Conservation (phyloP, 169 alveolate genomes). For the Cryptosporidium sp. region DNA sequence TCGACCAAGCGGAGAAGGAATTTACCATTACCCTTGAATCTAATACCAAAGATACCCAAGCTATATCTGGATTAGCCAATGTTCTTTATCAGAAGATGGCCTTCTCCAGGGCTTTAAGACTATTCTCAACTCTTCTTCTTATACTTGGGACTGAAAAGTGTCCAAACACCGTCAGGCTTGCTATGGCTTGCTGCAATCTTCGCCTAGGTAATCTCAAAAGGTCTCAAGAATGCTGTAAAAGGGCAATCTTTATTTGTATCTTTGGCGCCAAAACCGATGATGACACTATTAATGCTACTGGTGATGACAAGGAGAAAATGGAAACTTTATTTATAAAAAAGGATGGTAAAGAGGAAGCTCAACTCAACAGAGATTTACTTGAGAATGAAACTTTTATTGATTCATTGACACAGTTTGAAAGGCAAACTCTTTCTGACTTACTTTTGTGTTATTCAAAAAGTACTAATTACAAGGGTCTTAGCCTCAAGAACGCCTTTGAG, state of each 20-base stretch:
- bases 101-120: constrained; percentile 19
- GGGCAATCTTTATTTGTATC: constrained; percentile 5
- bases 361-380: constrained; percentile 15
- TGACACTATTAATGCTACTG: background rate
- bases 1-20: constrained; percentile 36
- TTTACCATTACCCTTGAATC: constrained; percentile 14
- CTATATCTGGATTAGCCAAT: constrained; percentile 60
- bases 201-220: constrained; percentile 4
- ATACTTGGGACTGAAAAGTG: constrained; percentile 40
- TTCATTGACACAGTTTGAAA: constrained; percentile 2
- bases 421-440: constrained; percentile 31
- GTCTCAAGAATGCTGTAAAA: constrained; percentile 53
- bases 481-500: constrained; percentile 3
- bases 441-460: constrained; percentile 40
- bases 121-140: constrained; percentile 30
- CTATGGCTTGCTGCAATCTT: constrained; percentile 61
- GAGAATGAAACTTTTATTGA: background rate
- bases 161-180: constrained; percentile 57
- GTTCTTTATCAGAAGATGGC: constrained; percentile 27
- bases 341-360: background rate
- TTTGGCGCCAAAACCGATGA: constrained; percentile 9
- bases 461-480: background rate
- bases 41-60: constrained; percentile 29
- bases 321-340: background rate
- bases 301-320: background rate